phyloP scores from a whole-genome alignment of 352 stramenopile species.

The Hyaloperonospora arabidopsidis region DNA sequence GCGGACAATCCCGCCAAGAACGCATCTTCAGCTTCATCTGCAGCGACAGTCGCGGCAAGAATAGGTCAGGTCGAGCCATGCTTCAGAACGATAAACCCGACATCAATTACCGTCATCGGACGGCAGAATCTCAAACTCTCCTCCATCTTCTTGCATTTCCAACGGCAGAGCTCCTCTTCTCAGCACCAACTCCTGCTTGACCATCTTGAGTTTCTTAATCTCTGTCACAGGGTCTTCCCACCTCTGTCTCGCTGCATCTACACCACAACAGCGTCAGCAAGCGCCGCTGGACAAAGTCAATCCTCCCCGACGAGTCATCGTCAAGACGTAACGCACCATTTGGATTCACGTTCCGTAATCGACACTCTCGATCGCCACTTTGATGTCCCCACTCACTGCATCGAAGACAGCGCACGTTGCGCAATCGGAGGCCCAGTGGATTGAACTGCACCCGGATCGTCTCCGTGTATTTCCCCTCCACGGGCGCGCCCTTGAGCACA shows the following conservation, averaged over 20 bases:
- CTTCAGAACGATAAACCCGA: neutral
- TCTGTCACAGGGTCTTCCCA: conserved; percentile 69
- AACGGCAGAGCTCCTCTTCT: conserved; percentile 46
- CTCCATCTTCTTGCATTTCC: conserved; percentile 48
- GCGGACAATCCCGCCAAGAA: conserved; percentile 50
- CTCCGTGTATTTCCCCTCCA: conserved; percentile 77
- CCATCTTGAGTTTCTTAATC: conserved; percentile 47
- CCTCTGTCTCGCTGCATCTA: conserved; percentile 60
- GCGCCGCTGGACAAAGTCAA: neutral
- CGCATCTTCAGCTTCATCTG: conserved; percentile 34
- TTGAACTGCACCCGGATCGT: conserved; percentile 85
- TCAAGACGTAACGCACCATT: conserved; percentile 29
- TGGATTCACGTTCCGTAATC: conserved; percentile 62
- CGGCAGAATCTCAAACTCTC: conserved; percentile 58
- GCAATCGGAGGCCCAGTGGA: conserved; percentile 69
- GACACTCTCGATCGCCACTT: conserved; percentile 78
- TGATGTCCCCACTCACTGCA: conserved; percentile 80
- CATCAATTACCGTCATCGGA: conserved; percentile 40
- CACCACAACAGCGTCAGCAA: neutral
- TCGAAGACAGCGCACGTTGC: conserved; percentile 78
- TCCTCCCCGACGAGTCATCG: neutral
- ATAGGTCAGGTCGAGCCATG: conserved; percentile 1
- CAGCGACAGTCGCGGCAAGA: neutral
- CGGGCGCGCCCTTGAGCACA: conserved; percentile 83
- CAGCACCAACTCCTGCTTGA: conserved; percentile 59